phyloP scores from a whole-genome alignment of 352 stramenopile genomes.

The Phytopythium litorale region DNA sequence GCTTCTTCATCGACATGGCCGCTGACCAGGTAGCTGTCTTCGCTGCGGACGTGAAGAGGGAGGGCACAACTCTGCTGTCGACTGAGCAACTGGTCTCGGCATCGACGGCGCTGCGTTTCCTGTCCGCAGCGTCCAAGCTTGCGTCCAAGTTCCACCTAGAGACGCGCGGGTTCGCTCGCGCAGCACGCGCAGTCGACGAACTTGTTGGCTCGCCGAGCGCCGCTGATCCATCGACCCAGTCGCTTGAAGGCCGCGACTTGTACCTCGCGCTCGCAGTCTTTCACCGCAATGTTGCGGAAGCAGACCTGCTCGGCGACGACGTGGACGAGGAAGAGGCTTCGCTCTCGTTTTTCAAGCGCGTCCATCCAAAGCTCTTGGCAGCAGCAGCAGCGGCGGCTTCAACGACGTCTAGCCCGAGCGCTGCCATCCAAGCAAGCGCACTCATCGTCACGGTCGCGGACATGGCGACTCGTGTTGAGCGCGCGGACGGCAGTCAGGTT shows the following conservation, averaged over 20 bases:
- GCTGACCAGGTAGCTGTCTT: conserved; percentile 8
- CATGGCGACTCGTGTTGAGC: conserved; percentile 15
- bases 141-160: conserved; percentile 61
- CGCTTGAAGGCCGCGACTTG: conserved; percentile 20
- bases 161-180: conserved; percentile 16
- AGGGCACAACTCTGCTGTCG: background rate
- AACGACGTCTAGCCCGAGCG: background rate
- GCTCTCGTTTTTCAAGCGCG: conserved; percentile 14
- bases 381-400: background rate
- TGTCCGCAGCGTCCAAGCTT: conserved; percentile 28
- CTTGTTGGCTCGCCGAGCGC: background rate
- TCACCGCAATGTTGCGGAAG: conserved; percentile 20
- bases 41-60: background rate
- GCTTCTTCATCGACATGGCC: conserved; percentile 42
- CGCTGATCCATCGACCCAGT: conserved; percentile 5
- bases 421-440: conserved; percentile 25
- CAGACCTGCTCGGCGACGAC: conserved; percentile 37
- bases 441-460: conserved; percentile 19
- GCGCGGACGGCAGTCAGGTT: conserved; percentile 4
- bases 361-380: background rate
- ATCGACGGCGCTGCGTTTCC: conserved; percentile 41
- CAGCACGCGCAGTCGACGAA: conserved; percentile 30
- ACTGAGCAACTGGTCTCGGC: conserved; percentile 17
- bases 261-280: conserved; percentile 31
- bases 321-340: conserved; percentile 50